These are phyloP conservation scores for Marasmius sp. DNA, from an alignment of 1,284 basidiomycete species.

Conservation along the genomic window DNA sequence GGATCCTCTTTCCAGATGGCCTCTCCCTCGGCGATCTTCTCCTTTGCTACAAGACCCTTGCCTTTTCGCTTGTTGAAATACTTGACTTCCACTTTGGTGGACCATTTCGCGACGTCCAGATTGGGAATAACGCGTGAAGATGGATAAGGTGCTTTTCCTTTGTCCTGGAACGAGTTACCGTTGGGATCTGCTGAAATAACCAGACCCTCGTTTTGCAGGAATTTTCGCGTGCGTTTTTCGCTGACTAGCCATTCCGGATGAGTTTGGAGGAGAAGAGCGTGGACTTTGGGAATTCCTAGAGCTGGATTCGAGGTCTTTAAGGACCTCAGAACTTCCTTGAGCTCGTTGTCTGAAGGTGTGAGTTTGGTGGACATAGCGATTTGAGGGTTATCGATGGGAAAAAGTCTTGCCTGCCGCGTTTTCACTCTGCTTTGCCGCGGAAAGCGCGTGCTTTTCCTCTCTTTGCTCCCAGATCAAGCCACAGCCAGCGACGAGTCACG, in stretches of 20 bases:
- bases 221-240: slow-evolving; percentile 77
- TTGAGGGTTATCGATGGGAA: background rate
- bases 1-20: slow-evolving; percentile 83
- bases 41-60: slow-evolving; percentile 78
- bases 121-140: slow-evolving; percentile 66
- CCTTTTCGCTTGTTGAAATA: slow-evolving; percentile 76
- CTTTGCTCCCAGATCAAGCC: too few species aligned
- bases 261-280: slow-evolving; percentile 56
- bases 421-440: background rate
- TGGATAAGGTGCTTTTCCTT: slow-evolving; percentile 42
- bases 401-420: background rate
- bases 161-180: slow-evolving; percentile 2
- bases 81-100: slow-evolving; percentile 63
- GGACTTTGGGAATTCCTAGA: slow-evolving; percentile 72
- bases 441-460: too few species aligned
- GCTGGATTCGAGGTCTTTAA: slow-evolving; percentile 55
- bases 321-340: slow-evolving; percentile 38
- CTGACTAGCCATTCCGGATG: slow-evolving; percentile 75
- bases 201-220: slow-evolving; percentile 61
- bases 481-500: too few species aligned
- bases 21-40: slow-evolving; percentile 69
- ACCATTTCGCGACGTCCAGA: slow-evolving; percentile 63
- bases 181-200: slow-evolving; percentile 28
- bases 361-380: background rate
- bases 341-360: slow-evolving; percentile 38